These are phyloP conservation scores for Fusarium tjaetaba DNA, from an alignment of 2,329 filamentous ascomycete species.

Conservation along the genomic window DNA sequence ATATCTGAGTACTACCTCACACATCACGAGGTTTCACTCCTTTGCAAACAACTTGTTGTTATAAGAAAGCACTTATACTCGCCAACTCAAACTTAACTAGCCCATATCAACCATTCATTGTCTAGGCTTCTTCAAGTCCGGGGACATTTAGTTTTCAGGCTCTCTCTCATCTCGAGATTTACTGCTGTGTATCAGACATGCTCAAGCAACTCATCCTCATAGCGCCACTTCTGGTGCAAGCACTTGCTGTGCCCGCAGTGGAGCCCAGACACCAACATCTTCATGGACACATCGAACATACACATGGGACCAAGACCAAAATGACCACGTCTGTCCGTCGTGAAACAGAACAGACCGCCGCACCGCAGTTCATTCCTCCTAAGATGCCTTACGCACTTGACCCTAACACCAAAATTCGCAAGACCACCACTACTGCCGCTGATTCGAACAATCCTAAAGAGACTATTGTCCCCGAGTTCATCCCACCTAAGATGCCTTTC, in stretches of 20 bases:
- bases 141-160: neutral
- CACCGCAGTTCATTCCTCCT: constrained; percentile 22
- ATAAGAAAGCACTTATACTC: constrained; percentile 32
- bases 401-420: constrained; percentile 19
- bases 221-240: constrained; percentile 43
- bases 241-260: constrained; percentile 35
- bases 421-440: neutral
- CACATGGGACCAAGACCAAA: constrained; percentile 14
- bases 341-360: constrained; percentile 12
- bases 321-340: constrained; percentile 12
- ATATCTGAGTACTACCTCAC: constrained; percentile 11
- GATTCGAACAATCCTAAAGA: neutral
- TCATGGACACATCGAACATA: constrained; percentile 30
- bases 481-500: constrained; percentile 30
- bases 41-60: constrained; percentile 2
- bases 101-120: constrained; percentile 3
- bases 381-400: constrained; percentile 26
- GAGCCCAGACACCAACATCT: constrained; percentile 28
- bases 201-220: constrained; percentile 35
- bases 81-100: neutral
- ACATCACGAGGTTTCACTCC: constrained; percentile 18
- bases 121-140: constrained; percentile 1
- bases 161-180: neutral
- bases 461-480: constrained; percentile 19
- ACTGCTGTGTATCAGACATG: constrained; percentile 29